Conservation (phyloP, 306 rosid genomes). For the Inga oerstediana region DNA sequence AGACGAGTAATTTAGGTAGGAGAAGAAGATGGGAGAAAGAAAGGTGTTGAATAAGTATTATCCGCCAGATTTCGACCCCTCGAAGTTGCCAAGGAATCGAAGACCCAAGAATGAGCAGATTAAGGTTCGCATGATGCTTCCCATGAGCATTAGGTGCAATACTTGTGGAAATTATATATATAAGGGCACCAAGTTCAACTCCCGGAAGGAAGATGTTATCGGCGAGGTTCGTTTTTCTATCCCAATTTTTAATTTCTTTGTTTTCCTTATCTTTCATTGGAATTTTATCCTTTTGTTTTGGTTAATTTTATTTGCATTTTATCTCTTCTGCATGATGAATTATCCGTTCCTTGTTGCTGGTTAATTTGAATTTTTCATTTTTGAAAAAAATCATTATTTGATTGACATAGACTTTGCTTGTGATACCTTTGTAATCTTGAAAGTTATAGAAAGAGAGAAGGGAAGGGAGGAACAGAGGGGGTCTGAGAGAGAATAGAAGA, state of each 20-base stretch:
- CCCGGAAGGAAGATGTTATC: constrained; percentile 52
- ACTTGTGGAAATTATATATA: constrained; percentile 67
- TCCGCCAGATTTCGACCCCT: constrained; percentile 92
- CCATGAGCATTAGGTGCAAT: constrained; percentile 95
- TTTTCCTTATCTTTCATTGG: neutral
- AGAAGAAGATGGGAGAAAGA: constrained; percentile 78
- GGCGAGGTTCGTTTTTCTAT: constrained; percentile 39
- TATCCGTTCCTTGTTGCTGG: neutral
- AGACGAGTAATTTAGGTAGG: constrained; percentile 18
- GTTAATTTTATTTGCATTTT: too few species aligned
- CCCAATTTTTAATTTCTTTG: neutral
- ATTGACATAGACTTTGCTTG: neutral
- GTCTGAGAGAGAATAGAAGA: too few species aligned
- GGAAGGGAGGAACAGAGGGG: too few species aligned
- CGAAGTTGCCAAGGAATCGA: constrained; percentile 72
- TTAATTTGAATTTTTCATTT: too few species aligned
- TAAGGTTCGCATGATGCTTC: constrained; percentile 98
- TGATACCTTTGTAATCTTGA: too few species aligned
- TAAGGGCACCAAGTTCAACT: constrained; percentile 55
- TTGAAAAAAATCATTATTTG: neutral
- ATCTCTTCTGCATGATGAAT: too few species aligned
- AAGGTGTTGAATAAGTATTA: constrained; percentile 91
- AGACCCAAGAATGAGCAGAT: constrained; percentile 85
- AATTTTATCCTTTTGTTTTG: neutral
- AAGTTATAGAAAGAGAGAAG: too few species aligned